phyloP scores from a whole-genome alignment of 345 rosid species.

The Ricinus communis region DNA sequence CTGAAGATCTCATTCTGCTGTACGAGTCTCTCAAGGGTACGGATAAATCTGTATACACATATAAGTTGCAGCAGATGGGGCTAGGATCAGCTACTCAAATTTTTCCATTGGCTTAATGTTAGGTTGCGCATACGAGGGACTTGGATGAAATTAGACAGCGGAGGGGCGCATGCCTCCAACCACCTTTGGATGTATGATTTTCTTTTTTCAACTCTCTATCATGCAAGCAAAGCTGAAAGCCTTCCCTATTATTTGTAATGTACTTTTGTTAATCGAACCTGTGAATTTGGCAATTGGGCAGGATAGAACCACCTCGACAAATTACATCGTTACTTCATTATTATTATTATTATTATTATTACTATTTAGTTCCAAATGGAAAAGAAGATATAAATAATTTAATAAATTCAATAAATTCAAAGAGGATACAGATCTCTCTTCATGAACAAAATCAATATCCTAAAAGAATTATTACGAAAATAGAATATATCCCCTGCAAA shows the following conservation, averaged over 20 bases:
- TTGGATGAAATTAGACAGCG: not conserved
- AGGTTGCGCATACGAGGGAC: slow-evolving; percentile 1
- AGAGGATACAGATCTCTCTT: not conserved
- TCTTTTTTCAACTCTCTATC: not conserved
- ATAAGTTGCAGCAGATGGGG: not conserved
- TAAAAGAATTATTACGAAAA: not conserved
- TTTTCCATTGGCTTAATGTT: not conserved
- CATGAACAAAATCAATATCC: not conserved
- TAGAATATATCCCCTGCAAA: not conserved
- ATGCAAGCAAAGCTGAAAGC: not conserved
- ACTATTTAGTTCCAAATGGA: too few species aligned
- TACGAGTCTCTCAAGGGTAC: not conserved
- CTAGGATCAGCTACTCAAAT: not conserved
- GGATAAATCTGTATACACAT: not conserved
- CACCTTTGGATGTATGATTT: not conserved
- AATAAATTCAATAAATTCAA: too few species aligned
- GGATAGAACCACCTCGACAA: too few species aligned
- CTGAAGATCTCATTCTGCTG: not conserved
- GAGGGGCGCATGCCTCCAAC: not conserved
- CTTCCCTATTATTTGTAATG: not conserved
- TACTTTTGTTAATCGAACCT: too few species aligned
- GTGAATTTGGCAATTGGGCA: too few species aligned
- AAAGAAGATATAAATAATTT: too few species aligned
- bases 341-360: too few species aligned
- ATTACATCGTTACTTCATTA: too few species aligned